Evolutionary conservation across 139 green algal genomes (phyloP).

Genomic region (Pseudopediastrum boryanum): DNA sequence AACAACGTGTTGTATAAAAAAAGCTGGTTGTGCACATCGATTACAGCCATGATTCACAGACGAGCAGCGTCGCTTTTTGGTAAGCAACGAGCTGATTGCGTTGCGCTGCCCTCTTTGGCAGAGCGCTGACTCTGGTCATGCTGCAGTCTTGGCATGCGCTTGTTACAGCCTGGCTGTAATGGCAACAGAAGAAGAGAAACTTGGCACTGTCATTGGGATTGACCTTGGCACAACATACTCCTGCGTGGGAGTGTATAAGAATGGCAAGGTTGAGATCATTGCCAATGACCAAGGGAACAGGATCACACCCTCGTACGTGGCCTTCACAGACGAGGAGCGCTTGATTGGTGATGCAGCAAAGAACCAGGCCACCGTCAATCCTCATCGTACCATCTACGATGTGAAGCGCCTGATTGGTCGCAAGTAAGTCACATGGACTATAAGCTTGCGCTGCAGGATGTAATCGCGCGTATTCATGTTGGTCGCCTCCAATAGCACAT

Average conservation of each 20-base stretch:
- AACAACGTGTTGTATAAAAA: too few relatives aligned
- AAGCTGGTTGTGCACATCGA: too few relatives aligned
- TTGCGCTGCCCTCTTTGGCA: too few relatives aligned
- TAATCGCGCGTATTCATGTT: too few relatives aligned
- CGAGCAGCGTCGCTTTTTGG: too few relatives aligned
- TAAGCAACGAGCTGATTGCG: too few relatives aligned
- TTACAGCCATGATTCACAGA: too few relatives aligned
- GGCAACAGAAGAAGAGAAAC: slow-evolving; percentile 57
- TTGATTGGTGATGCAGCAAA: slow-evolving; percentile 98
- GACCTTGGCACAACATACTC: slow-evolving; percentile 99
- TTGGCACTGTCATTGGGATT: slow-evolving; percentile 95
- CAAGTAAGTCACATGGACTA: too few relatives aligned
- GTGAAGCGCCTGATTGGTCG: slow-evolving; percentile 98
- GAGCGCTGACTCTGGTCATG: too few relatives aligned
- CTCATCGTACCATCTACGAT: slow-evolving; percentile 94
- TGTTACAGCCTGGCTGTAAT: slow-evolving; percentile 2
- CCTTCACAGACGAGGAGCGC: slow-evolving; percentile 99
- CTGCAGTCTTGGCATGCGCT: slow-evolving; percentile 26
- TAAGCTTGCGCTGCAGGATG: too few relatives aligned
- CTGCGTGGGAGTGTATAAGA: slow-evolving; percentile 99
- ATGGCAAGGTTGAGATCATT: slow-evolving; percentile 98
- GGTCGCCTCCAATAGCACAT: too few relatives aligned
- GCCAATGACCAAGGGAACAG: slow-evolving; percentile 98
- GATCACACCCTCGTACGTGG: slow-evolving; percentile 99
- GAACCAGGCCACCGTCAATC: slow-evolving; percentile 95